These are phyloP conservation scores for Erythrophleum ivorense DNA, from an alignment of 331 rosid species.

Conservation along the genomic window DNA sequence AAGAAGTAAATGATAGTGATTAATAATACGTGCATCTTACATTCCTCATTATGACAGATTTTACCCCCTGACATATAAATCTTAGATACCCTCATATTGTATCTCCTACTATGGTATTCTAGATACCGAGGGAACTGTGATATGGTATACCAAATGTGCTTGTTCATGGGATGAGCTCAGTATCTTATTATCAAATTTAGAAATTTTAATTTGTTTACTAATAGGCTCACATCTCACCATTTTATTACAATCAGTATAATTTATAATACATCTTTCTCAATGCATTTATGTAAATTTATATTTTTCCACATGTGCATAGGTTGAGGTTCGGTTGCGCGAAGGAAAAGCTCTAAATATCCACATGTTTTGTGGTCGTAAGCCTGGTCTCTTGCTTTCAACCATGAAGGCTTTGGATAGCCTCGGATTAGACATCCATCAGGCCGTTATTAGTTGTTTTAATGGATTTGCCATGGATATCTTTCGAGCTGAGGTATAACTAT, in stretches of 20 bases:
- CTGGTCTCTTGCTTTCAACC: slow-evolving; percentile 73
- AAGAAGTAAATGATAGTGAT: not conserved
- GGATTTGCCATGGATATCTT: slow-evolving; percentile 78
- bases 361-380: slow-evolving; percentile 68
- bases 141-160: not conserved
- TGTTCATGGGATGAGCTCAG: not conserved
- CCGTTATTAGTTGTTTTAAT: slow-evolving; percentile 70
- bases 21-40: not conserved
- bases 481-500: slow-evolving; percentile 60
- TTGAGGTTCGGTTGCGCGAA: slow-evolving; percentile 69
- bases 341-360: slow-evolving; percentile 76
- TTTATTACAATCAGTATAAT: not conserved
- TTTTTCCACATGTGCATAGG: slow-evolving; percentile 40
- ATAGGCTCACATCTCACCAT: not conserved
- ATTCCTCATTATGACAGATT: not conserved
- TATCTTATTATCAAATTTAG: not conserved
- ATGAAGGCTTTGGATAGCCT: slow-evolving; percentile 67
- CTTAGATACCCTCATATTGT: not conserved
- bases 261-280: not conserved
- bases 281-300: not conserved
- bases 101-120: no score
- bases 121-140: not conserved
- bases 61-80: not conserved
- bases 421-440: slow-evolving; percentile 73
- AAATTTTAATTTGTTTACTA: not conserved